A percentile compares a stretch with the other conserved stretches of the same genome.
These are phyloP conservation scores for Ogataea philodendri DNA, from an alignment of 805 yeast species.

Conservation along the genomic window DNA sequence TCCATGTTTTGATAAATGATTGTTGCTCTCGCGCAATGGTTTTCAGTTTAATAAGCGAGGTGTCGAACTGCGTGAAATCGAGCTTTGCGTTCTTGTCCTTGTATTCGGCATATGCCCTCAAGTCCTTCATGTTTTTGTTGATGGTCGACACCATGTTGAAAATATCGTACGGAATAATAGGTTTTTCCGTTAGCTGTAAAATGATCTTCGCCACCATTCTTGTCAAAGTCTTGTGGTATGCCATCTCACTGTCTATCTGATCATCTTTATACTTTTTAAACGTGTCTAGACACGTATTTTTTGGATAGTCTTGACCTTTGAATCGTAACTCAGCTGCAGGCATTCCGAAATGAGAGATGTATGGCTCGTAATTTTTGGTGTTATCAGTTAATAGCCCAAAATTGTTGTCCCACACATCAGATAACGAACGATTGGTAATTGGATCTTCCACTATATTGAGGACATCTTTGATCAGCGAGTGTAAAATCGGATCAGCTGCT, in stretches of 20 bases:
- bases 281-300: conserved; percentile 60
- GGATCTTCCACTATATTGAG: conserved; percentile 34
- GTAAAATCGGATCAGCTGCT: conserved; percentile 57
- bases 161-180: conserved; percentile 70
- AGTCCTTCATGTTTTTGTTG: conserved; percentile 43
- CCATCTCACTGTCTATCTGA: conserved; percentile 55
- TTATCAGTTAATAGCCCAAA: conserved; percentile 26
- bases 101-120: conserved; percentile 39
- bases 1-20: conserved; percentile 66
- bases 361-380: conserved; percentile 67
- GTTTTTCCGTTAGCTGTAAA: conserved; percentile 67
- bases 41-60: conserved; percentile 37
- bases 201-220: conserved; percentile 52
- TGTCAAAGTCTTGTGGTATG: conserved; percentile 53
- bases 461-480: conserved; percentile 43
- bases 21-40: conserved; percentile 47
- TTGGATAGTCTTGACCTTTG: conserved; percentile 39
- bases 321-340: conserved; percentile 64
- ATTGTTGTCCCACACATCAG: conserved; percentile 23
- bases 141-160: conserved; percentile 44
- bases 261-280: conserved; percentile 50
- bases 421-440: conserved; percentile 22
- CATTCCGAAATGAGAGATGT: conserved; percentile 60
- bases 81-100: conserved; percentile 17
- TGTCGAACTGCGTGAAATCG: conserved; percentile 30